Evolutionary conservation across 257 asterid genomes (phyloP).

Genomic region (Fraxinus americana): DNA sequence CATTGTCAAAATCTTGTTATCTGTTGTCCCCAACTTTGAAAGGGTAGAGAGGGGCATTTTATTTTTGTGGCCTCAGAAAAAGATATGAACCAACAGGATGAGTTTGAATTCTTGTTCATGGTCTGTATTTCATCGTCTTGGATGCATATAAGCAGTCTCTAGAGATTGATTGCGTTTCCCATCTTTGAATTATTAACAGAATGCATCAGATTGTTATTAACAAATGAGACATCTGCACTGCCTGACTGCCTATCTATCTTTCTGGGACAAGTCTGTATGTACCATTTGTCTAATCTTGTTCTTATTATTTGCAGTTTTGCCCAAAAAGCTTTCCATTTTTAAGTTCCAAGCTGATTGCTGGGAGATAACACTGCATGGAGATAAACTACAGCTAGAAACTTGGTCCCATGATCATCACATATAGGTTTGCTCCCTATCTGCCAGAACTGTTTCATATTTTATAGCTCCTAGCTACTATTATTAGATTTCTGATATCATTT

Average conservation of each 20-base stretch:
- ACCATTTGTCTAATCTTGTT: conserved; percentile 9
- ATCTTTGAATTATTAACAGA: not conserved
- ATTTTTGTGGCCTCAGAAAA: not conserved
- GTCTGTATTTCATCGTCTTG: not conserved
- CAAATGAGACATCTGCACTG: not conserved
- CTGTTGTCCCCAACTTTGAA: not conserved
- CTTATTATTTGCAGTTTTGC: conserved; percentile 61
- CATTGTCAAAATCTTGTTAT: not conserved
- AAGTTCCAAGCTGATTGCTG: conserved; percentile 80
- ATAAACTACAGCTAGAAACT: conserved; percentile 60
- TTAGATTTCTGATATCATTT: not conserved
- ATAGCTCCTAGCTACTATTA: not conserved
- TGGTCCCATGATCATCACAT: conserved; percentile 42
- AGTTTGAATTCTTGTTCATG: not conserved
- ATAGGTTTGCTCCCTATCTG: not conserved
- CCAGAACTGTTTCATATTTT: not conserved
- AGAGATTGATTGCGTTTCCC: not conserved
- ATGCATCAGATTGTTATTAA: not conserved
- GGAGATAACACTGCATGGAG: conserved; percentile 82
- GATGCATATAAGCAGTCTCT: not conserved
- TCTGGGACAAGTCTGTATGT: not conserved
- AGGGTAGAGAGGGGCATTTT: not conserved
- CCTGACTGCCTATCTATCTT: not conserved
- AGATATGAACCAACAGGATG: not conserved
- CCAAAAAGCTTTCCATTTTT: conserved; percentile 73